A percentile compares a stretch with the other conserved stretches of the same genome.
Conservation (phyloP, 176 grass and related monocot species). For the Hsuehochloa calcarea region DNA sequence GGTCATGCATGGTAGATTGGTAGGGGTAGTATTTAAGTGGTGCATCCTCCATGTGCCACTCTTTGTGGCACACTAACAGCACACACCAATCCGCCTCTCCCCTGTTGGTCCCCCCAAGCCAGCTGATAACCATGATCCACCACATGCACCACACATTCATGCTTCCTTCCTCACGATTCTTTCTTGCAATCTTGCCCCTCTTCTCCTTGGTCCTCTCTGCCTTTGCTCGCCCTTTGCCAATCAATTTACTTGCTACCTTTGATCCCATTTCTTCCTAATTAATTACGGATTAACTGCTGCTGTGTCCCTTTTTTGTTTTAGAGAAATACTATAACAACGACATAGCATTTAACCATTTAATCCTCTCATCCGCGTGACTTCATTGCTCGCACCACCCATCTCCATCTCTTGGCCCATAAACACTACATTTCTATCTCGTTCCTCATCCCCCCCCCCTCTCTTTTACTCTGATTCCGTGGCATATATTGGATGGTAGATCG, state of each 20-base stretch:
- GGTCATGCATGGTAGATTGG: neutral
- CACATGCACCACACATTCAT: conserved; percentile 47
- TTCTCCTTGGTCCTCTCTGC: neutral
- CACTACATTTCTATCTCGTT: too few species aligned
- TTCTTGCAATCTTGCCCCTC: too few species aligned
- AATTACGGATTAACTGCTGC: neutral
- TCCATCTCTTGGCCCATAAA: too few species aligned
- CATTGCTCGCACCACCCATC: too few species aligned
- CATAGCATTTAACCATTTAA: too few species aligned
- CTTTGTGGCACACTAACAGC: neutral
- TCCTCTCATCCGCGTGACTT: too few species aligned
- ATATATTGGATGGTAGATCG: too few species aligned
- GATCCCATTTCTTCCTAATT: neutral
- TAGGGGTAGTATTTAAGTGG: neutral
- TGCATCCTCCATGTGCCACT: conserved; percentile 31
- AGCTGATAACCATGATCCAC: conserved; percentile 20
- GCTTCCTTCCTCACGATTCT: neutral
- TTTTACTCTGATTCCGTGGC: too few species aligned
- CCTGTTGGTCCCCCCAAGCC: conserved; percentile 21
- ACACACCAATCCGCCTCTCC: neutral
- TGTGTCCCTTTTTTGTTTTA: neutral
- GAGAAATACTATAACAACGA: too few species aligned
- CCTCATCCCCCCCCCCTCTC: too few species aligned
- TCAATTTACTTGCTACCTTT: neutral
- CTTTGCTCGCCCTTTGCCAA: neutral